Evolutionary conservation across 495 filamentous ascomycete genomes (phyloP).

Genomic region (Penicillium arizonense): DNA sequence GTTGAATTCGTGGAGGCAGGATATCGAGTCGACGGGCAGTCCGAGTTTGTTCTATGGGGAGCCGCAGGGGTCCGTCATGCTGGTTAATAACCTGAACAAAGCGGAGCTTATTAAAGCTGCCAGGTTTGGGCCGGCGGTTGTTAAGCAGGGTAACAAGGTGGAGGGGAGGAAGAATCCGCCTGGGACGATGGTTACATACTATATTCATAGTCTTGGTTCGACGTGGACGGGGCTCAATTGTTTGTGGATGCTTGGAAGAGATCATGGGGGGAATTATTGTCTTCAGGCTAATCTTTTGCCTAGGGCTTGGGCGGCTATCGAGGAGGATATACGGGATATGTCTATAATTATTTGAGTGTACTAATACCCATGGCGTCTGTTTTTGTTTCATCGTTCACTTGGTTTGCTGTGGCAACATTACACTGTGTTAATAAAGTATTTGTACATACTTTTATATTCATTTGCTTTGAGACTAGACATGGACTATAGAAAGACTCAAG

Average conservation of each 20-base stretch:
- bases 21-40: constrained; percentile 5
- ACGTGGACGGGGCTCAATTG: constrained; percentile 9
- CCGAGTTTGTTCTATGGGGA: constrained; percentile 14
- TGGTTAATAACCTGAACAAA: constrained; percentile 20
- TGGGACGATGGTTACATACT: constrained; percentile 17
- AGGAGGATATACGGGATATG: constrained; percentile 8
- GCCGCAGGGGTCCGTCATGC: constrained; percentile 1
- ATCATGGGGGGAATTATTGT: constrained; percentile 17
- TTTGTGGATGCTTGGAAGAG: constrained; percentile 16
- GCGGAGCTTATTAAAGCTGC: constrained; percentile 12
- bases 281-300: constrained; percentile 13
- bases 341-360: too few relatives aligned
- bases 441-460: too few relatives aligned
- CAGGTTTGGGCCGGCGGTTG: constrained; percentile 11
- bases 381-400: too few relatives aligned
- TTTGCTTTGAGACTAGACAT: too few relatives aligned
- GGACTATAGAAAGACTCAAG: too few relatives aligned
- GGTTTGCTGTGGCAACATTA: too few relatives aligned
- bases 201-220: constrained; percentile 12
- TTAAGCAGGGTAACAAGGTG: constrained; percentile 6
- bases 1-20: constrained; percentile 4
- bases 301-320: constrained; percentile 13
- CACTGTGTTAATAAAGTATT: too few relatives aligned
- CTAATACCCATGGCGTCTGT: too few relatives aligned
- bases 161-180: constrained; percentile 12